Evolutionary conservation across 495 filamentous ascomycete genomes (phyloP).

Genomic region (Letharia lupina): DNA sequence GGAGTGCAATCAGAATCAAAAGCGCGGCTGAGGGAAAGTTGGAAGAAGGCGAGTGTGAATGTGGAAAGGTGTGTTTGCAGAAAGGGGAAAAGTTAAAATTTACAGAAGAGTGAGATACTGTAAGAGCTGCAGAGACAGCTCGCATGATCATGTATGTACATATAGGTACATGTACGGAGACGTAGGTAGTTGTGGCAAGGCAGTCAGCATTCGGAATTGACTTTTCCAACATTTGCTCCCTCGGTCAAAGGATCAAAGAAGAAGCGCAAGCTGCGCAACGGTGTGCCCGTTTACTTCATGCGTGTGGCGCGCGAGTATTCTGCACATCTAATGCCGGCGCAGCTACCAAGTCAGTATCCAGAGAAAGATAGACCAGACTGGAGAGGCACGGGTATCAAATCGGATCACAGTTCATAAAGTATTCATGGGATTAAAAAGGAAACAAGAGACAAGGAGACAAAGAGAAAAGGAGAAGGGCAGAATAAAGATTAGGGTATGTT

Average conservation of each 20-base stretch:
- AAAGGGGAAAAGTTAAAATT: background rate
- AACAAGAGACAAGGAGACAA: too few relatives aligned
- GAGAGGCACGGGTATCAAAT: too few relatives aligned
- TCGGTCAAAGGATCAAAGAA: background rate
- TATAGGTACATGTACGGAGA: too few relatives aligned
- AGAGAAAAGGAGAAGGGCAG: too few relatives aligned
- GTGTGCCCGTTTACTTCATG: background rate
- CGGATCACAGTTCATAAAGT: too few relatives aligned
- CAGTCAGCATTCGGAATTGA: background rate
- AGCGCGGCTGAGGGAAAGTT: background rate
- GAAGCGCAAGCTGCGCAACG: background rate
- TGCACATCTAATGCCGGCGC: background rate
- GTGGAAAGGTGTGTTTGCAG: background rate
- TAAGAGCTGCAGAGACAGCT: background rate
- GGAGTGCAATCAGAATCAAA: too few relatives aligned
- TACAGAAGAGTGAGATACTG: too few relatives aligned
- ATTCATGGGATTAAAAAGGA: too few relatives aligned
- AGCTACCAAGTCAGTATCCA: background rate
- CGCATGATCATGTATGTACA: background rate
- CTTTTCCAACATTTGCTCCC: background rate
- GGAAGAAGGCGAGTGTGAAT: background rate
- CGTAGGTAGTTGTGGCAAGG: too few relatives aligned
- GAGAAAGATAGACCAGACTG: background rate
- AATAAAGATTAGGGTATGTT: too few relatives aligned
- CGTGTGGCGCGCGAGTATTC: slow-evolving; percentile 2